These are phyloP conservation scores for Trichoderma sp. DNA, from an alignment of 2,329 filamentous ascomycete species.

Conservation along the genomic window DNA sequence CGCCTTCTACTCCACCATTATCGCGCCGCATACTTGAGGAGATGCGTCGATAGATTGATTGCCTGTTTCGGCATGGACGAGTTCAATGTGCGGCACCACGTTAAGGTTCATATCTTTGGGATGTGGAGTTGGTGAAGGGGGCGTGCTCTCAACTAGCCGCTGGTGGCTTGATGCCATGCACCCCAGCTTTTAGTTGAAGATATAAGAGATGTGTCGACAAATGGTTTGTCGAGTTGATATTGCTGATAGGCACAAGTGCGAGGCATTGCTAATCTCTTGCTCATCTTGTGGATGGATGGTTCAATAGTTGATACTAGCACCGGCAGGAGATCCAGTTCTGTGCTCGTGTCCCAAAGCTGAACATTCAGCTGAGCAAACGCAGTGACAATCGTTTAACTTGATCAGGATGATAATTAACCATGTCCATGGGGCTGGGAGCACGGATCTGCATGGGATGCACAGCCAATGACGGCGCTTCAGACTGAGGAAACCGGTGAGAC, in stretches of 20 bases:
- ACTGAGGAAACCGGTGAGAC: background rate
- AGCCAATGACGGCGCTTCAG: background rate
- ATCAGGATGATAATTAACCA: background rate
- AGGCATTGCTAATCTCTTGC: background rate
- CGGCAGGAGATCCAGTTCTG: background rate
- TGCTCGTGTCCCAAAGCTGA: background rate
- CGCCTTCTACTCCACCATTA: slow-evolving; percentile 3
- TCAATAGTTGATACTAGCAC: background rate
- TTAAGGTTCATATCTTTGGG: background rate
- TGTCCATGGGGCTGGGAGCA: background rate
- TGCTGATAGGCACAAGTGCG: background rate
- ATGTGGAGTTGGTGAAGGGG: slow-evolving; percentile 3
- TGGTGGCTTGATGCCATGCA: slow-evolving; percentile 13
- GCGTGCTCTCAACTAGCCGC: background rate
- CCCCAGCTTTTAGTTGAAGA: background rate
- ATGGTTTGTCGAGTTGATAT: background rate
- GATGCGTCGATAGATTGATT: slow-evolving; percentile 16
- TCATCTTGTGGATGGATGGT: background rate
- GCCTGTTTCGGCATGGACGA: slow-evolving; percentile 12
- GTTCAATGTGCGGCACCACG: background rate
- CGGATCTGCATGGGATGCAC: background rate
- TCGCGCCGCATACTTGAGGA: background rate
- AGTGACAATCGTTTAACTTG: background rate
- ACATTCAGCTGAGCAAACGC: background rate
- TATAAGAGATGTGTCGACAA: background rate